Conservation (phyloP, 495 filamentous ascomycete species). For the Penicillium paxilli region DNA sequence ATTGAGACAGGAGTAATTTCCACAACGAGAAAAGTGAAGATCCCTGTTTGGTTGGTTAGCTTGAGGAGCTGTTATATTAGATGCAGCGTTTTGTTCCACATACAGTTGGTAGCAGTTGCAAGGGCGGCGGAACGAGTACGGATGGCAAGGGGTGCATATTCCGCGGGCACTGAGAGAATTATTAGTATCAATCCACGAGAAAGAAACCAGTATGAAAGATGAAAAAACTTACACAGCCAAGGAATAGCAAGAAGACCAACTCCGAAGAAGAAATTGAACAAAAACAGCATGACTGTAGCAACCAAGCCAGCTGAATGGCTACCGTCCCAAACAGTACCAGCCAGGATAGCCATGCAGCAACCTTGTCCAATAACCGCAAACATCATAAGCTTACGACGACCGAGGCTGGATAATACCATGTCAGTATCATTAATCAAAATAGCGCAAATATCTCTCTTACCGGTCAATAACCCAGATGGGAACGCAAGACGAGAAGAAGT, state of each 20-base stretch:
- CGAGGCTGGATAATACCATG: slow-evolving; percentile 31
- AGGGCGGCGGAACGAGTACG: slow-evolving; percentile 35
- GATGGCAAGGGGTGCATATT: slow-evolving; percentile 35
- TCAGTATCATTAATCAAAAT: slow-evolving; percentile 3
- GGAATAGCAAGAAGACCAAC: slow-evolving; percentile 34
- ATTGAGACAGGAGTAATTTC: slow-evolving; percentile 43
- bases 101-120: slow-evolving; percentile 38
- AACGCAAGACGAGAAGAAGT: slow-evolving; percentile 47
- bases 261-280: slow-evolving; percentile 41
- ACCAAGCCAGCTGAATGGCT: slow-evolving; percentile 30
- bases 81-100: neutral
- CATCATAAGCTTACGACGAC: slow-evolving; percentile 47
- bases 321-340: slow-evolving; percentile 31
- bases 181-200: neutral
- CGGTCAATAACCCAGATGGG: slow-evolving; percentile 54
- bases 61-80: neutral
- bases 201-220: too few species aligned
- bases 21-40: slow-evolving; percentile 42
- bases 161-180: slow-evolving; percentile 27
- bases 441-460: slow-evolving; percentile 8
- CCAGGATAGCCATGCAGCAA: slow-evolving; percentile 43
- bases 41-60: slow-evolving; percentile 20
- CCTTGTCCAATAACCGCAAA: slow-evolving; percentile 53
- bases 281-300: slow-evolving; percentile 34
- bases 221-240: slow-evolving; percentile 31